Evolutionary conservation across 2,329 filamentous ascomycete genomes (phyloP).

Genomic region (Penicillium sp.): DNA sequence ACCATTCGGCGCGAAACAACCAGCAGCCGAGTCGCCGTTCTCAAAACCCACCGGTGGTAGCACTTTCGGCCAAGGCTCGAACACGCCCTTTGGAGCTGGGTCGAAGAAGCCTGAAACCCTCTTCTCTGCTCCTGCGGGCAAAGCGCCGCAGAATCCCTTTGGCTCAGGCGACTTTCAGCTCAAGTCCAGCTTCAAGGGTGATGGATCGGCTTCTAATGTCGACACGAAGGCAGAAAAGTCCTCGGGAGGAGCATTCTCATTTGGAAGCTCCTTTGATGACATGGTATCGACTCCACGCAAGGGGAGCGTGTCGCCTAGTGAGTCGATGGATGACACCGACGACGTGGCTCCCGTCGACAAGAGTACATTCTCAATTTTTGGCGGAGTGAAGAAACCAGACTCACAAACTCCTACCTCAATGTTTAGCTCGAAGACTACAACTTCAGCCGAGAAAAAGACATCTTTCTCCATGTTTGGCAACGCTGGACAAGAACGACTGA

Average conservation of each 20-base stretch:
- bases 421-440: slow-evolving; percentile 34
- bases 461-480: slow-evolving; percentile 33
- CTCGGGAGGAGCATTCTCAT: slow-evolving; percentile 37
- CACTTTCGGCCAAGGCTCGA: slow-evolving; percentile 15
- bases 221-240: slow-evolving; percentile 40
- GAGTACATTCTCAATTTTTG: slow-evolving; percentile 30
- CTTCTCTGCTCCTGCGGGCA: slow-evolving; percentile 29
- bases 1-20: neutral
- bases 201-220: slow-evolving; percentile 43
- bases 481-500: slow-evolving; percentile 23
- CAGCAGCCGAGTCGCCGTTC: slow-evolving; percentile 1
- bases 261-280: slow-evolving; percentile 42
- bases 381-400: slow-evolving; percentile 23
- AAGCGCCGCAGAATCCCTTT: slow-evolving; percentile 32
- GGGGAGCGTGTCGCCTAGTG: slow-evolving; percentile 30
- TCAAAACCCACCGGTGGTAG: slow-evolving; percentile 5
- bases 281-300: slow-evolving; percentile 40
- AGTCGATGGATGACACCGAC: slow-evolving; percentile 41
- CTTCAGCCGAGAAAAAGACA: slow-evolving; percentile 32
- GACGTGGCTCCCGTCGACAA: slow-evolving; percentile 29
- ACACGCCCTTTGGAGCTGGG: slow-evolving; percentile 32
- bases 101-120: slow-evolving; percentile 23
- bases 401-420: slow-evolving; percentile 20
- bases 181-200: slow-evolving; percentile 48
- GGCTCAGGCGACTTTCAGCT: slow-evolving; percentile 42